phyloP scores from a whole-genome alignment of 768 basidiomycete species.

The Pleurotus tuoliensis region DNA sequence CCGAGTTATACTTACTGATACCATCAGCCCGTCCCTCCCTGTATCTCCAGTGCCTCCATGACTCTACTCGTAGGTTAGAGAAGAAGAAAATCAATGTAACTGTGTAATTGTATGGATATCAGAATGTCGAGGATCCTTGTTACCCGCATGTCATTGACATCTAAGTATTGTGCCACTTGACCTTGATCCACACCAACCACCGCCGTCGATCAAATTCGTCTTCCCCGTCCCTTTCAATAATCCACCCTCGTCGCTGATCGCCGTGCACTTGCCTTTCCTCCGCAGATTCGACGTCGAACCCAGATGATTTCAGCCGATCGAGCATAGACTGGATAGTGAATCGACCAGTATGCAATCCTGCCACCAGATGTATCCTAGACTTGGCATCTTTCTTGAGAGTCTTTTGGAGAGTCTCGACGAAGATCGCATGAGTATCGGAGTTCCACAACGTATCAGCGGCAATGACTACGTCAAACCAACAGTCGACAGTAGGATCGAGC shows the following conservation, averaged over 20 bases:
- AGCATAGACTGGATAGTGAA: constrained; percentile 69
- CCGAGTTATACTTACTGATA: too few relatives aligned
- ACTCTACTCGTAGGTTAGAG: too few relatives aligned
- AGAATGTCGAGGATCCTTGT: not conserved
- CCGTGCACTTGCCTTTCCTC: constrained; percentile 47
- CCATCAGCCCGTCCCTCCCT: too few relatives aligned
- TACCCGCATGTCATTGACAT: too few relatives aligned
- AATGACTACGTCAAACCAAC: constrained; percentile 57
- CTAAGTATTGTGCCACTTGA: constrained; percentile 37
- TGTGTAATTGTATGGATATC: constrained; percentile 2
- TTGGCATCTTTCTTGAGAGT: constrained; percentile 39
- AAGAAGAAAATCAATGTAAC: too few relatives aligned
- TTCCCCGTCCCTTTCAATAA: constrained; percentile 46
- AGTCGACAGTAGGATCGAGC: not conserved
- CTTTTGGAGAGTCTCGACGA: constrained; percentile 47
- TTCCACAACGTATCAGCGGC: constrained; percentile 84
- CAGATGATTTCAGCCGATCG: constrained; percentile 27
- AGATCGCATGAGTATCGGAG: constrained; percentile 48
- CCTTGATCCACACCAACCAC: constrained; percentile 69
- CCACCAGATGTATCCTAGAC: constrained; percentile 62
- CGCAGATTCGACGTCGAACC: constrained; percentile 42
- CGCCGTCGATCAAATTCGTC: constrained; percentile 64
- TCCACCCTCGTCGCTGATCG: constrained; percentile 41
- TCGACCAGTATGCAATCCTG: constrained; percentile 73
- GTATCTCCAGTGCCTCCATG: too few relatives aligned